These are phyloP conservation scores for Vigna unguiculata DNA, from an alignment of 306 rosid species.

Conservation along the genomic window DNA sequence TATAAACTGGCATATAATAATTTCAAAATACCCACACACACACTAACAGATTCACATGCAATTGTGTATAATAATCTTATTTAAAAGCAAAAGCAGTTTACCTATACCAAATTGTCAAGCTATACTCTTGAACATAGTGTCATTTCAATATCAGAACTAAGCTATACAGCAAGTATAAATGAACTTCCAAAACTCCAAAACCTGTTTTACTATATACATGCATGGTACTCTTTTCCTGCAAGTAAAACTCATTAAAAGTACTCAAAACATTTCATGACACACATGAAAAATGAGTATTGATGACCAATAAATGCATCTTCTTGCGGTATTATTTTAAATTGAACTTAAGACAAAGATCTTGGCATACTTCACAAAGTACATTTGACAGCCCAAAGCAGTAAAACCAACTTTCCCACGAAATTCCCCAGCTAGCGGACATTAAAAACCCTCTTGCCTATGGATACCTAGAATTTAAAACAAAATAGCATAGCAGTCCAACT, in stretches of 20 bases:
- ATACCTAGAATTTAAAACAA: conserved; percentile 15
- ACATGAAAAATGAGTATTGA: not conserved
- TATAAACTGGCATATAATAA: not conserved
- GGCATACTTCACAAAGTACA: not conserved
- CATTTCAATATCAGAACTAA: conserved; percentile 5
- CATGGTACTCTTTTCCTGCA: not conserved
- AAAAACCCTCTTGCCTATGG: conserved; percentile 7
- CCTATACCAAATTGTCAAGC: not conserved
- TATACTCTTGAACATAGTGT: not conserved
- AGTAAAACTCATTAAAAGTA: conserved; percentile 3
- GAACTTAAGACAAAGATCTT: conserved; percentile 29
- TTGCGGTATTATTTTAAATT: conserved; percentile 6
- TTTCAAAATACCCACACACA: not conserved
- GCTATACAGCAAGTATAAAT: not conserved
- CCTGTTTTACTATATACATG: conserved; percentile 7
- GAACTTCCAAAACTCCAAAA: conserved; percentile 27
- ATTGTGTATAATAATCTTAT: conserved; percentile 7
- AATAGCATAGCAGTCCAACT: not conserved
- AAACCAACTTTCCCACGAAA: conserved; percentile 18
- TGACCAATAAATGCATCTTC: not conserved
- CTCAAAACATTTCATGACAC: not conserved
- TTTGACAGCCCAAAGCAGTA: conserved; percentile 26
- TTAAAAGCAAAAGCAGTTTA: conserved; percentile 17
- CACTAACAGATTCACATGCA: conserved; percentile 13
- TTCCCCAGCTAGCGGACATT: not conserved